These are phyloP conservation scores for Orbilia blumenaviensis DNA, from an alignment of 2,329 filamentous ascomycete genomes.

Conservation along the genomic window DNA sequence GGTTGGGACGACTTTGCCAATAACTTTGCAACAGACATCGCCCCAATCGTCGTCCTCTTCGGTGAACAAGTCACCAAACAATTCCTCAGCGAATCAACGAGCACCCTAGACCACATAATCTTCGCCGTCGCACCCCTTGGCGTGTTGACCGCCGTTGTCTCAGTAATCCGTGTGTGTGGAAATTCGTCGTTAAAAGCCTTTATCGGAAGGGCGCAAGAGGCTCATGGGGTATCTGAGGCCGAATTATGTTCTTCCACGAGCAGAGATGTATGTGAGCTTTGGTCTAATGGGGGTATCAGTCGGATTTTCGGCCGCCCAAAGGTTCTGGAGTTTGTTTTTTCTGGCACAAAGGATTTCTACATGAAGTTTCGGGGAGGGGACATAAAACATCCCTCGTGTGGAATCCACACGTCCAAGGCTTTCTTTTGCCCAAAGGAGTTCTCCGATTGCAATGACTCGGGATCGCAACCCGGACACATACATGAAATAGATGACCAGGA, in stretches of 20 bases:
- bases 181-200: constrained; percentile 59
- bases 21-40: constrained; percentile 29
- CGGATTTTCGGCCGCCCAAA: constrained; percentile 56
- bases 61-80: constrained; percentile 60
- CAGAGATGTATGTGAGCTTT: background rate
- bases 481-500: background rate
- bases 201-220: constrained; percentile 61
- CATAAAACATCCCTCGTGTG: background rate
- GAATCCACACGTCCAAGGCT: background rate
- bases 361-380: background rate
- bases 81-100: constrained; percentile 58
- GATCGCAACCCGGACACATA: no score
- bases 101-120: constrained; percentile 50
- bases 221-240: constrained; percentile 54
- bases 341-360: background rate
- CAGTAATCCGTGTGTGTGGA: constrained; percentile 59
- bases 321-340: constrained; percentile 59
- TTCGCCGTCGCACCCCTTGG: constrained; percentile 56
- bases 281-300: constrained; percentile 19
- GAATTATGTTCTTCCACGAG: constrained; percentile 58
- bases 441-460: no score
- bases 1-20: constrained; percentile 34
- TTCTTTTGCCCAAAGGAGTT: background rate
- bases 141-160: constrained; percentile 61
- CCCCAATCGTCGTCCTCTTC: constrained; percentile 57